These are phyloP conservation scores for Sanguinoderma infundibulare DNA, from an alignment of 1,284 basidiomycete species.

Conservation along the genomic window DNA sequence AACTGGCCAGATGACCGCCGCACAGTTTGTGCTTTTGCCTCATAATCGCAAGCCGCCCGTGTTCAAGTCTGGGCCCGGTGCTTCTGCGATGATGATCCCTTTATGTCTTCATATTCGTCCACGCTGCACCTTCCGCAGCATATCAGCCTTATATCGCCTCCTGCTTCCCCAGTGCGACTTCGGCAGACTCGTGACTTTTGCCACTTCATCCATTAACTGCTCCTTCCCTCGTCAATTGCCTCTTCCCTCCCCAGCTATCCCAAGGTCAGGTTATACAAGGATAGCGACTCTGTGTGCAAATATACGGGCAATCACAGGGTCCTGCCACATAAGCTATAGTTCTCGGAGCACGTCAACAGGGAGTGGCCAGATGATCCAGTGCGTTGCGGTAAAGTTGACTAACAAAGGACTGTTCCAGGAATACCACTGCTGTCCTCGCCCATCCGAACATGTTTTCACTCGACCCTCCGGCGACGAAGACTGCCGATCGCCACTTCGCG, in stretches of 20 bases:
- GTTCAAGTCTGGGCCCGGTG: background rate
- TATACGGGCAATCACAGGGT: background rate
- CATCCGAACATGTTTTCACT: background rate
- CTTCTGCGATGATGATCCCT: background rate
- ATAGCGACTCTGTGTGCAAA: background rate
- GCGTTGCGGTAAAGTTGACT: background rate
- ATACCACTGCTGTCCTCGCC: background rate
- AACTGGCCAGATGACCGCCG: too few relatives aligned
- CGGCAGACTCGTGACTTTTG: background rate
- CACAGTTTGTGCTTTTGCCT: too few relatives aligned
- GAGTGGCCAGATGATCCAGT: background rate
- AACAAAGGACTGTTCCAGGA: background rate
- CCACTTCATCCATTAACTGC: background rate
- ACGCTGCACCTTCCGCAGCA: slow-evolving; percentile 1
- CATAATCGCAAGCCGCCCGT: too few relatives aligned
- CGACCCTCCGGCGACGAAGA: background rate
- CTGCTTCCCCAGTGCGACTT: background rate
- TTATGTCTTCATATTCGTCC: background rate
- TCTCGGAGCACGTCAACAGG: background rate
- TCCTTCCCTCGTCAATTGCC: too few relatives aligned
- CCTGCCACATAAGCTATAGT: background rate
- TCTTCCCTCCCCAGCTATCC: background rate
- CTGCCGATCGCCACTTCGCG: background rate
- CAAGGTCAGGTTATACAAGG: background rate
- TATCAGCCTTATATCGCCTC: background rate